Evolutionary conservation across 192 early-diverging fungal species (phyloP), one percentile per base, ranked within the genome.

Genomic region (Dimargaris xerosporica): DNA sequence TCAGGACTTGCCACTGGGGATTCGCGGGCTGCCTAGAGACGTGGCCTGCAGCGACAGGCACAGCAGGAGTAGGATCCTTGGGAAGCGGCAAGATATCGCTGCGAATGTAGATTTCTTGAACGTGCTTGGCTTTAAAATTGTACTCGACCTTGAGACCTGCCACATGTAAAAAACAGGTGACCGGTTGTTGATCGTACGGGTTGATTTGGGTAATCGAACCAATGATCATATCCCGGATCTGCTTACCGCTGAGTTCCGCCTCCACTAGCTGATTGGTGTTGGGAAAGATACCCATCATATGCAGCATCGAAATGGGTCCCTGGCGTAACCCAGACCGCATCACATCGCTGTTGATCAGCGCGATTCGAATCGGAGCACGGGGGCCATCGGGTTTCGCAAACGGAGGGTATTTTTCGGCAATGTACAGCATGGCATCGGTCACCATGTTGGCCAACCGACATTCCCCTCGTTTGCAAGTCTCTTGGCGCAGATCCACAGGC

Each of bases 371-470:
- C 7, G 19, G 11, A 5, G 50, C n/a, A 5, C 19, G 29, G 31
- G 19, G 34, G 3, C n/a, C n/a, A 6, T 21, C 23, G 28, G 54
- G 28, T 1, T 26, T 21, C 17, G 5, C n/a, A 6, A 29, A 3
- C 63, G 52, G 42, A 39, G 56, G 19, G 64, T 67, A 6, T 60
- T 55, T 54, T 0, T 60, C 48, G 51, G 67, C 66, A 26, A 64
- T 47, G 52, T 69, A 67, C 21, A 82, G 66, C 71, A 91, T 75
- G 2, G 84, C 79, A 66, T 88, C 84, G 2, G 83, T 67, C 5
- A 88, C 70, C 39, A 87, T 47, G 63, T 85, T 73, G 54, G 84
- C 86, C 54, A 88, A 69, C 2, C 76, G 70, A 44, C 82, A 75
- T 63, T 87, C 85, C 7, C 51, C 50, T 9, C 66, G 61, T 53